Evolutionary conservation across 345 rosid genomes (phyloP).

Genomic region (Eucalyptus tenuipes): DNA sequence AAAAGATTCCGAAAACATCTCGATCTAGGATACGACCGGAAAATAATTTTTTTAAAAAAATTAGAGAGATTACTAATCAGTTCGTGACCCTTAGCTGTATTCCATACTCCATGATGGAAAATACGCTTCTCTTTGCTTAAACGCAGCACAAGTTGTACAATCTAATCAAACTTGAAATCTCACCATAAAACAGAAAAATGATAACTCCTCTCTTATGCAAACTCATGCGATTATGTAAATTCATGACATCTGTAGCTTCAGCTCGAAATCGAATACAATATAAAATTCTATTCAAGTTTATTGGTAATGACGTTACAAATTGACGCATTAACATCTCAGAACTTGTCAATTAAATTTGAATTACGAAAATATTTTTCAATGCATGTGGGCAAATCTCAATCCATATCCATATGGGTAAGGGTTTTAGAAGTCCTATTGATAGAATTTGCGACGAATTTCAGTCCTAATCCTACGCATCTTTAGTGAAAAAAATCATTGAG

Average conservation of each 20-base stretch:
- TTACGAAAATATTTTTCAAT: fast-evolving
- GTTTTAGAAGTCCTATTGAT: fast-evolving
- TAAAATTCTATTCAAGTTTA: too few species aligned
- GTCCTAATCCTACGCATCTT: background rate
- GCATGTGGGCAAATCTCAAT: background rate
- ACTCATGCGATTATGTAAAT: fast-evolving
- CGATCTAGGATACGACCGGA: background rate
- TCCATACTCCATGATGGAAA: background rate
- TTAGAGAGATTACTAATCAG: background rate
- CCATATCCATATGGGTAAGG: background rate
- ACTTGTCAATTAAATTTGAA: background rate
- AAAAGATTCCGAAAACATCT: background rate
- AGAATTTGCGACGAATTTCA: fast-evolving
- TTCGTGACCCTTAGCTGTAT: background rate
- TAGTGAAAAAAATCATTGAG: background rate
- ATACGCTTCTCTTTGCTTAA: background rate
- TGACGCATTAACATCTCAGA: fast-evolving
- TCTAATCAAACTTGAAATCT: background rate
- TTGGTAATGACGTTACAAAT: too few species aligned
- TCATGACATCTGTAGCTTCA: background rate
- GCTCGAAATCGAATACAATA: background rate
- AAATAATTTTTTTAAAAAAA: background rate
- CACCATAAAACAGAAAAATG: too few species aligned
- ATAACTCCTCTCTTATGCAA: fast-evolving
- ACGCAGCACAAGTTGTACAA: background rate